A percentile compares a stretch with the other conserved stretches of the same genome.
Conservation (phyloP, 768 basidiomycete species). For the Xanthoconium purpureum region DNA sequence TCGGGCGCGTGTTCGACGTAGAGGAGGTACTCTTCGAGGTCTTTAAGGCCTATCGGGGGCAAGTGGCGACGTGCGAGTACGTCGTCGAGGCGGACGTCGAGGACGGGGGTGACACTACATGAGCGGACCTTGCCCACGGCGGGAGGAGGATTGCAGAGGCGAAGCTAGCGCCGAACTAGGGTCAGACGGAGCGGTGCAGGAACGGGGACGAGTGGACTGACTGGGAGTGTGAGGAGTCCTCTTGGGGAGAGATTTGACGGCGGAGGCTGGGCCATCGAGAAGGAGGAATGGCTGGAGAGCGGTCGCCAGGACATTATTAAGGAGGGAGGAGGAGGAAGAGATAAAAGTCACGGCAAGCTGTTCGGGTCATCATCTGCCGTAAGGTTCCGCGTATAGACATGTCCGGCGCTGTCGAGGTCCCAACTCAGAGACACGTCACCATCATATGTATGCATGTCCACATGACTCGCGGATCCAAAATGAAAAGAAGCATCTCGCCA, state of each 20-base stretch:
- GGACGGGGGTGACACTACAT: constrained; percentile 63
- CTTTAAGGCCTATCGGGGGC: constrained; percentile 74
- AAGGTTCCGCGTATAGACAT: constrained; percentile 2
- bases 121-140: constrained; percentile 67
- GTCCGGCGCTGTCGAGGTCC: constrained; percentile 11
- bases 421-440: constrained; percentile 11
- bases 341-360: constrained; percentile 3
- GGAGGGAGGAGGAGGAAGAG: neutral
- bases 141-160: constrained; percentile 67
- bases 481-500: neutral
- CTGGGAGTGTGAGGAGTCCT: constrained; percentile 40
- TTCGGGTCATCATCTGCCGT: constrained; percentile 14
- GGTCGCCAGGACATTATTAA: no score
- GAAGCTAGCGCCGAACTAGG: constrained; percentile 25
- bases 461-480: constrained; percentile 3
- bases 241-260: constrained; percentile 31
- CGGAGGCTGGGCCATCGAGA: constrained; percentile 29
- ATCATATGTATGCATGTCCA: no score
- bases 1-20: constrained; percentile 75
- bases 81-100: constrained; percentile 68
- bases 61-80: constrained; percentile 74
- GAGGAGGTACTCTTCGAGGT: constrained; percentile 77
- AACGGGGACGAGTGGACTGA: constrained; percentile 16
- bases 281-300: no score
- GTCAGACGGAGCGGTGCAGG: neutral